These are phyloP conservation scores for barley (Hordeum vulgare) DNA, from an alignment of 176 grass and related monocot genomes.

Conservation along the genomic window MorexV3_pseudomolecules_assembly NC_058522.1:433119789-433120288, in stretches of 20 bases:
- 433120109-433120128: too few relatives aligned
- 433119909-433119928: not conserved
- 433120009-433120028: not conserved
- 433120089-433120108: not conserved
- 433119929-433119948: not conserved
- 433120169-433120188: not conserved
- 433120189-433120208: not conserved
- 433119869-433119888: not conserved
- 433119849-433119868: slow-evolving; percentile 9
- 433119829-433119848: not conserved
- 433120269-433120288: not conserved
- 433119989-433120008: not conserved
- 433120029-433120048: not conserved
- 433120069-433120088: not conserved
- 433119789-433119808: not conserved
- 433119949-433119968: not conserved
- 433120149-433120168: too few relatives aligned
- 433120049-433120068: not conserved
- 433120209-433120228: not conserved
- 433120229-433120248: not conserved
- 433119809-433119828: not conserved
- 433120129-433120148: too few relatives aligned
- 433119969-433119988: not conserved
- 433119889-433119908: slow-evolving; percentile 1
- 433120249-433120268: not conserved